Evolutionary conservation across 768 basidiomycete species (phyloP).

Genomic region (Crassisporium funariophilum): DNA sequence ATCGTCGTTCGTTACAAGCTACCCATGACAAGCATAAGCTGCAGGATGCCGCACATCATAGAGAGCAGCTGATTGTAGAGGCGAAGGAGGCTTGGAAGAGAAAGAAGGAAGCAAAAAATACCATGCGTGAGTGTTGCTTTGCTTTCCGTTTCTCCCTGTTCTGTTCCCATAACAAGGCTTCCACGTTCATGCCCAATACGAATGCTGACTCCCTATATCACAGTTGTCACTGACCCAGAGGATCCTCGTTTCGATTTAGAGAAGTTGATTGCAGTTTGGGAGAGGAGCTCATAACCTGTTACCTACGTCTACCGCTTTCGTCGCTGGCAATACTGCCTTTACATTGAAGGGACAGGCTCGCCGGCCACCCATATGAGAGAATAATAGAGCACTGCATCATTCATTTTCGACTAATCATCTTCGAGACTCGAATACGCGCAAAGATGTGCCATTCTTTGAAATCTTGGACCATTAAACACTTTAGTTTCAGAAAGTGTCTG

Average conservation of each 20-base stretch:
- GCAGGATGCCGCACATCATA: conserved; percentile 69
- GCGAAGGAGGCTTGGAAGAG: conserved; percentile 91
- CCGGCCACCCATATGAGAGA: no score
- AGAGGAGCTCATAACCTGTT: conserved; percentile 60
- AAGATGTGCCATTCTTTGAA: not conserved
- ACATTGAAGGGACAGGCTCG: no score
- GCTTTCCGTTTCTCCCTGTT: conserved; percentile 6
- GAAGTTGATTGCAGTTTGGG: conserved; percentile 78
- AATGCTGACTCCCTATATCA: conserved; percentile 7
- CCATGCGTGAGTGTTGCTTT: conserved; percentile 53
- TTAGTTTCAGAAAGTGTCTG: not conserved
- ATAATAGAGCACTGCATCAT: no score
- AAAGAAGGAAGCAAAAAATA: conserved; percentile 60
- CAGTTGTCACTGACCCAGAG: conserved; percentile 93
- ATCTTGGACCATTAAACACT: not conserved
- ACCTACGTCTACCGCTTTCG: conserved; percentile 14
- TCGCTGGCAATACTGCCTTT: conserved; percentile 27
- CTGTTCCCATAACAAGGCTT: conserved; percentile 4
- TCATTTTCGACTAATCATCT: no score
- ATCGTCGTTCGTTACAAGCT: conserved; percentile 87
- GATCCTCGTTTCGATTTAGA: conserved; percentile 96
- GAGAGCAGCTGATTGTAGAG: conserved; percentile 77
- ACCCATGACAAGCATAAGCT: conserved; percentile 77
- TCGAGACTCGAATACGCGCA: no score
- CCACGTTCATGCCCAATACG: conserved; percentile 6